Conservation (phyloP, 345 rosid species). For the Excoecaria cochinchinensis region DNA sequence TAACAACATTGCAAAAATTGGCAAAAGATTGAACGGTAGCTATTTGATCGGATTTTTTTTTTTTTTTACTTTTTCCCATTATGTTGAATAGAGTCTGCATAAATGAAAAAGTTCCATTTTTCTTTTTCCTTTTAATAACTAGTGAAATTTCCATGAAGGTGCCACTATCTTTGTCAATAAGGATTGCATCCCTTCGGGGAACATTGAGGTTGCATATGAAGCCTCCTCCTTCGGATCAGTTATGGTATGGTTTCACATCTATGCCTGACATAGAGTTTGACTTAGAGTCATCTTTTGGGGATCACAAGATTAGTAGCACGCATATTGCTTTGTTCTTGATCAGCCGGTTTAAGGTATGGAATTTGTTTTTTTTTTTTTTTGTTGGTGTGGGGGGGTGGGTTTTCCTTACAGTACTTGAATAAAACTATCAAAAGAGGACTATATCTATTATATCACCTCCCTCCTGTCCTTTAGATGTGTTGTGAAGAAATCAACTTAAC, state of each 20-base stretch:
- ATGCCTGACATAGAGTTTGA: constrained; percentile 82
- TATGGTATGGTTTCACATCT: constrained; percentile 89
- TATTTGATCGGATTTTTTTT: background rate
- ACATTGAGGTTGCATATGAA: constrained; percentile 71
- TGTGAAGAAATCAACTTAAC: background rate
- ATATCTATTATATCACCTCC: background rate
- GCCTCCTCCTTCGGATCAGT: constrained; percentile 94
- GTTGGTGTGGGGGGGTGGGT: too few species aligned
- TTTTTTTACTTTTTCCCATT: too few species aligned
- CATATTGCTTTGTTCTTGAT: constrained; percentile 69
- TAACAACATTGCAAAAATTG: background rate
- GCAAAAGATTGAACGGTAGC: background rate
- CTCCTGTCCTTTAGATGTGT: background rate
- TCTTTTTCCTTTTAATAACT: constrained; percentile 6
- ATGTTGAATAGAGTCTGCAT: background rate
- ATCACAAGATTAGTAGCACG: constrained; percentile 69
- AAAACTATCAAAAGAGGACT: background rate
- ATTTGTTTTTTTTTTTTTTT: background rate
- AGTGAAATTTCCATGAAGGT: constrained; percentile 49
- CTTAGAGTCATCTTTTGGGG: constrained; percentile 83
- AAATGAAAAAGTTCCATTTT: background rate
- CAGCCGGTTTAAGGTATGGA: constrained; percentile 73
- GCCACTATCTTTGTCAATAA: constrained; percentile 77
- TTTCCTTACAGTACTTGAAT: background rate
- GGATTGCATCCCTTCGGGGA: constrained; percentile 79